Evolutionary conservation across 2,329 filamentous ascomycete genomes (phyloP), one percentile per base, ranked within the genome.

Genomic region (Alternaria infectoria): DNA sequence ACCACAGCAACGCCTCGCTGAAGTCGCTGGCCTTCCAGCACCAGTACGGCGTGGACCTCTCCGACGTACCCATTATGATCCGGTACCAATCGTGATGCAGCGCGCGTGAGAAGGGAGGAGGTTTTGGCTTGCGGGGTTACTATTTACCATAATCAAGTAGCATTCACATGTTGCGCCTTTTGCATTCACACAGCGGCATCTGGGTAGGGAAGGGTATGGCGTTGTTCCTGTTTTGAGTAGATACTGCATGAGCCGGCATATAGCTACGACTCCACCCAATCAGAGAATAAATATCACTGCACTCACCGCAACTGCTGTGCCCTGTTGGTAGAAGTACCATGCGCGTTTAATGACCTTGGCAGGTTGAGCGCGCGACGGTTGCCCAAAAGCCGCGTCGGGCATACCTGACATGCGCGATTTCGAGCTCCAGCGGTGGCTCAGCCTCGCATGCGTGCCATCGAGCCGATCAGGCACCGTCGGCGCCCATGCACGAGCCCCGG

Each of bases 31-130:
- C 70, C 43, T 77, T 66, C 59, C 70, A 69, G 50, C 64, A 74
- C 46, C 68, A 75, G 55, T 74, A 74, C 40, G 76, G 75, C 9
- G 70, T 76, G n/a, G 76, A 79, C 57, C 57, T 78, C 30, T 74
- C 72, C 10, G 74, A 79, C 62, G 73, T 79, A 19, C 76, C 77
- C 13, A 67, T 77, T 26, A 70, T 78, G 56, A 21, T 52, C 23
- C 49, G 30, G 72, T 79, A 25, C 75, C 77, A n/a, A 66, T 77
- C 30, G 69, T 78, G 56, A 45, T 77, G 26, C 69, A 73, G 63
- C 62, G 68, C 19, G 58, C 51, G 8, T 73, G 65, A 58, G 12
- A 23, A n/a, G 8, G 12, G 25, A 12, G 23, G 43, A 19, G 62
- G 50, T 55, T 59, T 26, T 63, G 43, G 25, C 57, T 28, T 49